These are phyloP conservation scores for Sporormia fimetaria DNA, from an alignment of 495 filamentous ascomycete species.

Conservation along the genomic window DNA sequence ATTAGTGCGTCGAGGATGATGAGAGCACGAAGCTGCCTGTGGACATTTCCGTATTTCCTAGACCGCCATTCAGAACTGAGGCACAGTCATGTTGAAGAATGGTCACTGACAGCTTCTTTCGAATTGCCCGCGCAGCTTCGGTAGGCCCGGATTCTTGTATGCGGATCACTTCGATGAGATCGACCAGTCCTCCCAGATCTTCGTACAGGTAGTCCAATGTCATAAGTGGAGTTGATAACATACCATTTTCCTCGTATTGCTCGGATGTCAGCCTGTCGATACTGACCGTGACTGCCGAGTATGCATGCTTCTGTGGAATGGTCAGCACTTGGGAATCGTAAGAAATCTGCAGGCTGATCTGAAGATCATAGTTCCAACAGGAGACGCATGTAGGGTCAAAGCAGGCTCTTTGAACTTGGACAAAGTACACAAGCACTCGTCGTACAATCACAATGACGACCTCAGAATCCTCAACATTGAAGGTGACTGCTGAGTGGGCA, in stretches of 20 bases:
- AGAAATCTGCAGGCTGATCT: no score
- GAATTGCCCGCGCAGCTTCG: conserved; percentile 82
- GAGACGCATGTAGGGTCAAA: no score
- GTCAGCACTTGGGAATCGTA: no score
- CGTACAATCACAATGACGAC: no score
- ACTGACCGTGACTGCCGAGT: conserved; percentile 86
- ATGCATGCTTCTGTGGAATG: conserved; percentile 69
- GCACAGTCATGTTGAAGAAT: neutral
- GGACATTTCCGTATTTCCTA: conserved; percentile 87
- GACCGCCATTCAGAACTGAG: neutral
- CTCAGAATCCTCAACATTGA: no score
- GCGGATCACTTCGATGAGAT: conserved; percentile 85
- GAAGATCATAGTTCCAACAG: no score
- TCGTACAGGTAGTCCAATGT: neutral
- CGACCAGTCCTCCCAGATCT: conserved; percentile 81
- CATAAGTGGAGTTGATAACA: neutral
- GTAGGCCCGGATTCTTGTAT: conserved; percentile 79
- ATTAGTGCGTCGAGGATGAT: conserved; percentile 88
- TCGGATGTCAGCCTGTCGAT: conserved; percentile 86
- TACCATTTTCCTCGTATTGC: conserved; percentile 66
- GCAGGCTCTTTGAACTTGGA: no score
- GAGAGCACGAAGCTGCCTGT: conserved; percentile 82
- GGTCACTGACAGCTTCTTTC: conserved; percentile 77
- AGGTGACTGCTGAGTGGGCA: no score
- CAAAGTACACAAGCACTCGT: no score